phyloP scores from a whole-genome alignment of 768 basidiomycete genomes.

The Tephrocybe sp. region DNA sequence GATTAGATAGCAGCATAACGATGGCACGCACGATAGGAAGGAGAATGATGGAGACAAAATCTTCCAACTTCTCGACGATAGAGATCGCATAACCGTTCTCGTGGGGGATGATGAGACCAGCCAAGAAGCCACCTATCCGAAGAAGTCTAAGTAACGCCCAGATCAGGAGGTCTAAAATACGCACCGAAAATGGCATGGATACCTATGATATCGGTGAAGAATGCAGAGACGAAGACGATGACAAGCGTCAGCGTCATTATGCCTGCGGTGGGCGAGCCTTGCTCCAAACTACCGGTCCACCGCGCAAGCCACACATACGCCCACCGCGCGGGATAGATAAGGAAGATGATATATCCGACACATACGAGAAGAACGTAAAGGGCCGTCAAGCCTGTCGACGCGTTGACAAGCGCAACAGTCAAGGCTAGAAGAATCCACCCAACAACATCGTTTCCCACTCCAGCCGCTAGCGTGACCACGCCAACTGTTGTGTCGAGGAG shows the following conservation, averaged over 20 bases:
- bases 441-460: constrained; percentile 74
- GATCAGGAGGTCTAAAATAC: not conserved
- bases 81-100: constrained; percentile 81
- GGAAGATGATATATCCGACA: constrained; percentile 63
- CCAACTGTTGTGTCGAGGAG: constrained; percentile 87
- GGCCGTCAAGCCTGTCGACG: constrained; percentile 69
- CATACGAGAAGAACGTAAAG: constrained; percentile 77
- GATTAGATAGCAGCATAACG: not conserved
- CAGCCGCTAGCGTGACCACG: constrained; percentile 77
- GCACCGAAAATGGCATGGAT: constrained; percentile 68
- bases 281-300: constrained; percentile 70
- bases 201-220: constrained; percentile 87
- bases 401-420: constrained; percentile 82
- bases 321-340: constrained; percentile 65
- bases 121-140: constrained; percentile 70
- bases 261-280: constrained; percentile 65
- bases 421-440: constrained; percentile 87
- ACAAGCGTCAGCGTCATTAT: constrained; percentile 84
- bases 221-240: constrained; percentile 71
- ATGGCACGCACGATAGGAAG: constrained; percentile 64
- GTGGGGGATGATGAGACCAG: constrained; percentile 80
- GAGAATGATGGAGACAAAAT: constrained; percentile 76
- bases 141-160: constrained; percentile 1
- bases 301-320: constrained; percentile 66
- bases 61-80: constrained; percentile 84